Conservation (phyloP, 1,284 basidiomycete genomes). For the Xerocomus cyaneibrunnescens region DNA sequence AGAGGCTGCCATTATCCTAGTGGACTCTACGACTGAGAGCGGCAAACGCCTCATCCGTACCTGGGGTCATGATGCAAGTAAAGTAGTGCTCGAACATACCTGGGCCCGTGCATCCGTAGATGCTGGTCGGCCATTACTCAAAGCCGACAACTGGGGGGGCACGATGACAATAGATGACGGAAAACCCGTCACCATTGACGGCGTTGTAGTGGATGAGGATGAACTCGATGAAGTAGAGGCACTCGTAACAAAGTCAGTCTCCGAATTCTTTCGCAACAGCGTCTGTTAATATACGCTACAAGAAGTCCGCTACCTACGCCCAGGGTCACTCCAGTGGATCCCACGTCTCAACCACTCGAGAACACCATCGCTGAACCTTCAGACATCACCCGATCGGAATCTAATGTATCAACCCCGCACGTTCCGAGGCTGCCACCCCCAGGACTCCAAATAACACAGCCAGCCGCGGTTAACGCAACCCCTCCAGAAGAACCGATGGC, state of each 20-base stretch:
- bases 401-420: conserved; percentile 1
- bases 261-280: conserved; percentile 16
- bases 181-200: conserved; percentile 38
- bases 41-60: conserved; percentile 54
- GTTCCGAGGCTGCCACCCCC: not conserved
- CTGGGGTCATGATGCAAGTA: conserved; percentile 51
- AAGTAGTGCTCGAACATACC: conserved; percentile 45
- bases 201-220: conserved; percentile 33
- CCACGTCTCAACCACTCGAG: conserved; percentile 10
- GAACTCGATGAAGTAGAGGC: conserved; percentile 39
- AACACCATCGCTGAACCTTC: conserved; percentile 1
- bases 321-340: conserved; percentile 52
- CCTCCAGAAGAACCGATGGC: conserved; percentile 4
- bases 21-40: conserved; percentile 50
- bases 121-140: conserved; percentile 43
- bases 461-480: not conserved
- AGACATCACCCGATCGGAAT: not conserved
- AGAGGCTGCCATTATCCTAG: conserved; percentile 54
- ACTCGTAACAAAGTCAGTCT: conserved; percentile 36
- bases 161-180: conserved; percentile 48
- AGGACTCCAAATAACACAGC: conserved; percentile 3
- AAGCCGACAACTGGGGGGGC: conserved; percentile 56
- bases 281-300: conserved; percentile 30
- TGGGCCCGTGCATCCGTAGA: conserved; percentile 47
- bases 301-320: conserved; percentile 59